Conservation (phyloP, 345 rosid species). For the Camelina sativa region DNA sequence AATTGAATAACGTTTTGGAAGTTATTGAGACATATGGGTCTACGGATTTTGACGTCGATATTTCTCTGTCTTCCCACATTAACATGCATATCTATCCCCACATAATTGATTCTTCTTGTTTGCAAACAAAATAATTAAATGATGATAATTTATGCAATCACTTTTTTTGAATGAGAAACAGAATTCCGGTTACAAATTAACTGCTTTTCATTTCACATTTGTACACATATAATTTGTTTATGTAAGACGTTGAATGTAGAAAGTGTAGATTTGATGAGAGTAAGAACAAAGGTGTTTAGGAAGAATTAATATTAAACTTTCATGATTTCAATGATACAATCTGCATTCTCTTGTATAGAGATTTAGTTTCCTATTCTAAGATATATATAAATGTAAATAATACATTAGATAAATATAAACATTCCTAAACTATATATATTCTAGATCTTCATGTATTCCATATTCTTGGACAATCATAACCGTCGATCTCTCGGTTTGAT, state of each 20-base stretch:
- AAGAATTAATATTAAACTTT: no score
- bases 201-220: slow-evolving; percentile 7
- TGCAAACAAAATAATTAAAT: slow-evolving; percentile 24
- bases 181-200: slow-evolving; percentile 1
- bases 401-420: no score
- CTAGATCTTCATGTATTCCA: no score
- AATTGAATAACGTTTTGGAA: slow-evolving; percentile 42
- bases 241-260: background rate
- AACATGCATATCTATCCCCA: slow-evolving; percentile 35
- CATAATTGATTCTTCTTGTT: slow-evolving; percentile 33
- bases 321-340: no score
- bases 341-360: no score
- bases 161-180: slow-evolving; percentile 16
- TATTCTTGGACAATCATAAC: no score
- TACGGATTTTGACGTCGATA: slow-evolving; percentile 35
- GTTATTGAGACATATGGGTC: slow-evolving; percentile 47
- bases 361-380: no score
- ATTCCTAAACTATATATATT: no score
- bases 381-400: no score
- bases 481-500: no score
- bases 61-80: slow-evolving; percentile 42
- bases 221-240: background rate
- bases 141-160: slow-evolving; percentile 17
- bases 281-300: no score
- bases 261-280: no score